phyloP scores from a whole-genome alignment of 495 filamentous ascomycete genomes.

The Aspergillus cristatus region DNA sequence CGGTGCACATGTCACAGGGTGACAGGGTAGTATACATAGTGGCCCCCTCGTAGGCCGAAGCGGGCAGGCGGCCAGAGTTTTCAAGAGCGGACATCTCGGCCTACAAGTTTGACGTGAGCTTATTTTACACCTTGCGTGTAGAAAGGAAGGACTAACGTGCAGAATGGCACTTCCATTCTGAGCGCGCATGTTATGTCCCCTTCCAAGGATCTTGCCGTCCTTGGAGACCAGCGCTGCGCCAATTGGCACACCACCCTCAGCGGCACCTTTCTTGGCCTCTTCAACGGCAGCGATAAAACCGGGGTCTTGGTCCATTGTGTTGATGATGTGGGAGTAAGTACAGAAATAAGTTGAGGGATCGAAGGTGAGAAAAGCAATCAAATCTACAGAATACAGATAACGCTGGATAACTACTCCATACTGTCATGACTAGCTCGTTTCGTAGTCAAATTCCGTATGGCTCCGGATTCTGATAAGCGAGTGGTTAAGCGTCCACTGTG shows the following conservation, averaged over 20 bases:
- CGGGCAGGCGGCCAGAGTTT: slow-evolving; percentile 66
- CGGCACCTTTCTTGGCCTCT: slow-evolving; percentile 56
- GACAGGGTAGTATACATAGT: slow-evolving; percentile 88
- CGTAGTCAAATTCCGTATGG: too few relatives aligned
- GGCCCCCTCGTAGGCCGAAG: slow-evolving; percentile 57
- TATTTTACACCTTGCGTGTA: neutral
- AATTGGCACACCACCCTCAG: slow-evolving; percentile 78
- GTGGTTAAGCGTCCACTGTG: too few relatives aligned
- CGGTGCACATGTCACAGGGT: slow-evolving; percentile 85
- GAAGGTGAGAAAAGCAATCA: too few relatives aligned
- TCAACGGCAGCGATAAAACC: slow-evolving; percentile 59
- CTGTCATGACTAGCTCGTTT: too few relatives aligned
- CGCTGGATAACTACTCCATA: too few relatives aligned
- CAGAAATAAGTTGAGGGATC: neutral
- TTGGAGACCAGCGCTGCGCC: slow-evolving; percentile 65
- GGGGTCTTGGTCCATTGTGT: slow-evolving; percentile 36
- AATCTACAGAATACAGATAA: too few relatives aligned
- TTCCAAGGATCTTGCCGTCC: slow-evolving; percentile 66
- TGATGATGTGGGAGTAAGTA: neutral
- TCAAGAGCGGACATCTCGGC: slow-evolving; percentile 75
- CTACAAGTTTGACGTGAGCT: slow-evolving; percentile 25
- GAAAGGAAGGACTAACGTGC: slow-evolving; percentile 46
- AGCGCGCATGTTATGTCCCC: slow-evolving; percentile 73
- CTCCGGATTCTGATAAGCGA: too few relatives aligned
- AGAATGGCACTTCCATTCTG: slow-evolving; percentile 68